Base-by-base conservation (phyloP, 2,329 filamentous ascomycete species). In the Colletotrichum gigasporum region DNA sequence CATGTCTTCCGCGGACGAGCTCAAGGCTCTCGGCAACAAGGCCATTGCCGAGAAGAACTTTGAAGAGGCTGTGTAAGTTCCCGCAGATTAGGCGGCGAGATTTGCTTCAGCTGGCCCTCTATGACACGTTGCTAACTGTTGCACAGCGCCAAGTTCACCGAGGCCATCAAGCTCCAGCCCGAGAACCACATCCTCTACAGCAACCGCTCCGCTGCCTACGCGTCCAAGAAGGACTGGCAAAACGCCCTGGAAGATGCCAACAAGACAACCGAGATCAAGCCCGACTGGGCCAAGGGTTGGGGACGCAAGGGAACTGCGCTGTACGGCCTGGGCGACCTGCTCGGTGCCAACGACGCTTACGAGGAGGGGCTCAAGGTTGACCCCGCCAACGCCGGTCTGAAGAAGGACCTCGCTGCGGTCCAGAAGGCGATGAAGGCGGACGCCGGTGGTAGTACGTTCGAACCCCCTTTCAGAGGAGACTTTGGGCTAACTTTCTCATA, bases 31-130 rank as follows among this genome's bases (percentile, higher is more conserved):
- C 78, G 96, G 95, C 84, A 99, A 99, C 86, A 97, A 97, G 85
- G 94, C 96, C 80, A 99, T 99, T 80, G 91, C 93, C 70, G 94
- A 93, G 68, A 98, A 98, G 87, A 94, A 98, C 81, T 99, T 97
- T 79, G 87, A 94, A 74, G 93, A 95, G 78, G 96, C 96, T 75
- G 89, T 97, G 95, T 98, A 87, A 81, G 93, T 89, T 61, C 41
- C 54, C 35, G 64, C 44, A 51, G n/a, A n/a, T n/a, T n/a, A n/a
- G n/a, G n/a, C n/a, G n/a, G n/a, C n/a, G n/a, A n/a, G n/a, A n/a
- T n/a, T n/a, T 35, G 35, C 20, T 30, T 44, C 12, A 24, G 10
- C 6, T 5, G 1, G 10, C 14, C 16, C 16, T 6, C 12, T 11
- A 9, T 4, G 28, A 16, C 45, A 42, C 69, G n/a, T 73, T 34